phyloP scores from a whole-genome alignment of 1,284 basidiomycete species.

The Inonotus hispidus region DNA sequence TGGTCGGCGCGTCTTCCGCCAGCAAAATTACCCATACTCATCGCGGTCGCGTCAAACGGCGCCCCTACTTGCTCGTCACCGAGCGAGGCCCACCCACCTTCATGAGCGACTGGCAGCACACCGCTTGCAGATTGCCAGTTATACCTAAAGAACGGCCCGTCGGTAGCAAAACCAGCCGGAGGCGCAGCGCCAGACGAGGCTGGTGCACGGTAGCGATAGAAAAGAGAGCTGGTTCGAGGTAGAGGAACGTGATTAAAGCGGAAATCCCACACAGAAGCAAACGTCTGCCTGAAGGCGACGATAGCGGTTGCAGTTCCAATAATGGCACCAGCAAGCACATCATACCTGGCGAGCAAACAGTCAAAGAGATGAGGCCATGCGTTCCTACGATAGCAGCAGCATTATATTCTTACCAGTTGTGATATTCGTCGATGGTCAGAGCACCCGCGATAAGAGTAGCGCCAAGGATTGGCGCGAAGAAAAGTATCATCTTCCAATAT shows the following conservation, averaged over 20 bases:
- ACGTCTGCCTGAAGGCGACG: slow-evolving; percentile 51
- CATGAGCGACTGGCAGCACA: slow-evolving; percentile 32
- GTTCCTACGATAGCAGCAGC: neutral
- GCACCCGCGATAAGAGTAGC: slow-evolving; percentile 49
- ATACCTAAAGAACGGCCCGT: slow-evolving; percentile 31
- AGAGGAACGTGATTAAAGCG: slow-evolving; percentile 53
- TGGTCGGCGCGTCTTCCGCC: neutral
- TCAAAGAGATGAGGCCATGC: neutral
- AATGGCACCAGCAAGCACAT: slow-evolving; percentile 45
- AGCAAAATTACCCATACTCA: neutral
- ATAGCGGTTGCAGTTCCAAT: slow-evolving; percentile 45
- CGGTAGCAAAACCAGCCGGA: neutral
- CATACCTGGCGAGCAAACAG: slow-evolving; percentile 31
- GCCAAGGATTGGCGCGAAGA: slow-evolving; percentile 53
- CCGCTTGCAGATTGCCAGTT: slow-evolving; percentile 23
- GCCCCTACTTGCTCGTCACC: slow-evolving; percentile 21
- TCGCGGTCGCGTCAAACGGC: slow-evolving; percentile 22
- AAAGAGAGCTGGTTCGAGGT: slow-evolving; percentile 40
- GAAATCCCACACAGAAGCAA: slow-evolving; percentile 50
- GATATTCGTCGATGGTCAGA: slow-evolving; percentile 53
- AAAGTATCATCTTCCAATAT: slow-evolving; percentile 57
- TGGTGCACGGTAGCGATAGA: slow-evolving; percentile 31
- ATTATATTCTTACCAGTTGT: slow-evolving; percentile 36
- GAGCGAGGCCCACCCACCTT: slow-evolving; percentile 37
- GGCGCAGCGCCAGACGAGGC: slow-evolving; percentile 20